Conservation (phyloP, 2,329 filamentous ascomycete species). For the Trichoderma atroviride region DNA sequence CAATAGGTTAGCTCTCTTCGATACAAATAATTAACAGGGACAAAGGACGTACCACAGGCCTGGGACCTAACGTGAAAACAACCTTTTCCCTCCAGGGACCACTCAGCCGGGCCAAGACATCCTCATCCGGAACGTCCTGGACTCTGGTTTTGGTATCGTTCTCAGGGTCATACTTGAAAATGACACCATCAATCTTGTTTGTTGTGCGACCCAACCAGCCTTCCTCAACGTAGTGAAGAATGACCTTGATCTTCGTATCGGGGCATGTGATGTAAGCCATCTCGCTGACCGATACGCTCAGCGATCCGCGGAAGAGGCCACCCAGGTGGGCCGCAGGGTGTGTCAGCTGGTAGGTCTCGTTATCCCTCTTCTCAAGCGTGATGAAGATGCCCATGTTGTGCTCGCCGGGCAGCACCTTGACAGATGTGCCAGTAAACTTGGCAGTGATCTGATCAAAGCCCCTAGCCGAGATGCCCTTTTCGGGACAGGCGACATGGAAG, state of each 20-base stretch:
- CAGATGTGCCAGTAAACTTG: conserved; percentile 94
- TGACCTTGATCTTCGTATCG: conserved; percentile 88
- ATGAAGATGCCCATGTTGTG: conserved; percentile 98
- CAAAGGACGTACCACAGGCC: conserved; percentile 59
- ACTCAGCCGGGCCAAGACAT: conserved; percentile 78
- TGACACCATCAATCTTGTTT: conserved; percentile 86
- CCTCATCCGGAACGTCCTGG: conserved; percentile 82
- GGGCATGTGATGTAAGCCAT: conserved; percentile 85
- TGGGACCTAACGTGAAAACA: conserved; percentile 61
- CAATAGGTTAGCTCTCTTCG: background rate
- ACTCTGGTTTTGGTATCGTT: conserved; percentile 80
- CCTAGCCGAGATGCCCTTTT: conserved; percentile 82
- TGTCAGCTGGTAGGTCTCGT: conserved; percentile 93
- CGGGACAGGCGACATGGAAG: conserved; percentile 89
- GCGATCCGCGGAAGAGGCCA: conserved; percentile 81
- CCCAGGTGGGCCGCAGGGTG: conserved; percentile 93
- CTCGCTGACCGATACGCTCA: conserved; percentile 89
- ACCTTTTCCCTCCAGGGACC: conserved; percentile 83
- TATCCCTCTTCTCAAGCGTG: conserved; percentile 73
- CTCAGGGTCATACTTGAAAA: conserved; percentile 87
- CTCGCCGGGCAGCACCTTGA: conserved; percentile 87
- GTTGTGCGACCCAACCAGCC: conserved; percentile 91
- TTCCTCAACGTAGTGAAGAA: conserved; percentile 90
- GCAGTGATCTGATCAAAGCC: conserved; percentile 96
- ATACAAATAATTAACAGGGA: too few species aligned